phyloP scores from a whole-genome alignment of 2,329 filamentous ascomycete genomes.

The Fusarium mexicanum region DNA sequence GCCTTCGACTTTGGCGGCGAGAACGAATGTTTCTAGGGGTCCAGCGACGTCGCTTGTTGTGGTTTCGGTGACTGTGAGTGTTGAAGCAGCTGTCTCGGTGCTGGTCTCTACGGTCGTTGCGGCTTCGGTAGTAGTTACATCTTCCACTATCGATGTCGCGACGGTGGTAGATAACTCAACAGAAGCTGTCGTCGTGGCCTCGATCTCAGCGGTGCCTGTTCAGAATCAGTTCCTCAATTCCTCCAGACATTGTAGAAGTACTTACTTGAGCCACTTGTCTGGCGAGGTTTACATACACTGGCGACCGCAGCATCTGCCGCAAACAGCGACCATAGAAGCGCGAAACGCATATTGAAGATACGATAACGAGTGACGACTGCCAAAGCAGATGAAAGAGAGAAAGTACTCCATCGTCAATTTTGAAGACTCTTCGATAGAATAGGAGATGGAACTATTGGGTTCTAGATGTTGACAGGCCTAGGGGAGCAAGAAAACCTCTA shows the following conservation, averaged over 20 bases:
- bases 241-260: rapidly evolving
- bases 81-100: background rate
- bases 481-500: rapidly evolving
- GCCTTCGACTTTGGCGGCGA: background rate
- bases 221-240: background rate
- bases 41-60: background rate
- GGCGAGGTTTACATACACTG: background rate
- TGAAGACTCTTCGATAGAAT: background rate
- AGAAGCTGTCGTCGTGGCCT: background rate
- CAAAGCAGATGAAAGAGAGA: background rate
- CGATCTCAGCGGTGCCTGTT: background rate
- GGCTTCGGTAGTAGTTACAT: no score
- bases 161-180: background rate
- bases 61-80: background rate
- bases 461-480: background rate
- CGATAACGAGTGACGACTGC: background rate
- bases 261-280: background rate
- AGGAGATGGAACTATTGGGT: background rate
- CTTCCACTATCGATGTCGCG: background rate
- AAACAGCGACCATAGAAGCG: background rate
- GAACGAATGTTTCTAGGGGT: background rate
- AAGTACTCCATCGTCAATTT: rapidly evolving
- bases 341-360: background rate
- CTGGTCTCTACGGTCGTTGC: background rate
- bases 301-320: background rate